A percentile compares a stretch with the other conserved stretches of the same genome.
These are phyloP conservation scores for Hippophae tibetana DNA, from an alignment of 306 rosid genomes.

Conservation along the genomic window DNA sequence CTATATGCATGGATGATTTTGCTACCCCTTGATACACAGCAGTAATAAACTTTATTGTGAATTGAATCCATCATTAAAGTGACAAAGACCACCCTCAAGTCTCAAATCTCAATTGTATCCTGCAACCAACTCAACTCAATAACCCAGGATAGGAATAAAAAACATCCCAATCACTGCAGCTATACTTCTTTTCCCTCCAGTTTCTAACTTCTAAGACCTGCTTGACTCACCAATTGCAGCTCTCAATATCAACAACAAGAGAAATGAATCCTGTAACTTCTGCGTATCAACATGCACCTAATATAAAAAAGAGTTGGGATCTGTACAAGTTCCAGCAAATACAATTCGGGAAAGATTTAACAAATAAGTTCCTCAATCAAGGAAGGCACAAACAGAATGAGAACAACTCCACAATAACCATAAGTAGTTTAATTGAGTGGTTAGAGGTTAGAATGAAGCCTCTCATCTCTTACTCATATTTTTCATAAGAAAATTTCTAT, in stretches of 20 bases:
- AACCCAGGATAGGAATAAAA: conserved; percentile 14
- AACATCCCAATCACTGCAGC: background rate
- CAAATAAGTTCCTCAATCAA: conserved; percentile 25
- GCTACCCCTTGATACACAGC: conserved; percentile 59
- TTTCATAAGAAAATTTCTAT: too few species aligned
- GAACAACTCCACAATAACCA: conserved; percentile 26
- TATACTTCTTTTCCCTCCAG: conserved; percentile 8
- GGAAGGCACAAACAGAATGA: conserved; percentile 23
- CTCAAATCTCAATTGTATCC: conserved; percentile 7
- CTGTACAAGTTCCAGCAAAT: conserved; percentile 11
- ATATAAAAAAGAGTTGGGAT: background rate
- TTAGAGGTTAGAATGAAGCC: conserved; percentile 22
- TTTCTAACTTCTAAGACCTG: conserved; percentile 14
- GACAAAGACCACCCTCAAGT: background rate
- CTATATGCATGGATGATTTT: conserved; percentile 48
- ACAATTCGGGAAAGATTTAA: conserved; percentile 24
- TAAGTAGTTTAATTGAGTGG: conserved; percentile 26
- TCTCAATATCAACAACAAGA: too few species aligned
- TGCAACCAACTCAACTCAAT: conserved; percentile 14
- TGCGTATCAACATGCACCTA: background rate
- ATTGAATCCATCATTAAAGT: conserved; percentile 37
- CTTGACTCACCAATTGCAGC: conserved; percentile 1
- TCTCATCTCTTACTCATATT: too few species aligned
- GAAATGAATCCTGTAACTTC: background rate
- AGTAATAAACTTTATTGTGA: conserved; percentile 54